Percentiles rank a stretch among this genome's conserved stretches.
Conservation (phyloP, 1,139 yeast species). For the Kodamaea sp. region DNA sequence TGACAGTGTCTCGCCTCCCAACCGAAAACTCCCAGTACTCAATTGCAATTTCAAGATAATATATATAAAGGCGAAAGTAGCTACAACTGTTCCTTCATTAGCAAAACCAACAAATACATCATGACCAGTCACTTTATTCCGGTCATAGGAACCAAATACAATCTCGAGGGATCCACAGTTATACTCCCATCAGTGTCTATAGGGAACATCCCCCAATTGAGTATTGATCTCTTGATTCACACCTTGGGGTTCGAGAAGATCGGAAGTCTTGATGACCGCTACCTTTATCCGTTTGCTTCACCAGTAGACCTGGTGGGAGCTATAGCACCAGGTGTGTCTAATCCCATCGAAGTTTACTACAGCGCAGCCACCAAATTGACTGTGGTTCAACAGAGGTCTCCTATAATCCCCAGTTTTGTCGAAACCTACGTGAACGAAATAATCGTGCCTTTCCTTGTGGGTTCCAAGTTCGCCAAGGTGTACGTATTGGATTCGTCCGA, state of each 20-base stretch:
- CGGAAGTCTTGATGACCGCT: slow-evolving; percentile 57
- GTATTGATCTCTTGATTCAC: slow-evolving; percentile 72
- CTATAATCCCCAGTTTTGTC: slow-evolving; percentile 68
- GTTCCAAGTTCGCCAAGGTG: slow-evolving; percentile 44
- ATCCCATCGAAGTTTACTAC: slow-evolving; percentile 63
- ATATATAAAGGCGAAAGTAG: slow-evolving; percentile 1
- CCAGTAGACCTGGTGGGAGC: slow-evolving; percentile 55
- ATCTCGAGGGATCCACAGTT: slow-evolving; percentile 55
- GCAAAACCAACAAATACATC: too few relatives aligned
- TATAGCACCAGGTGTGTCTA: slow-evolving; percentile 42
- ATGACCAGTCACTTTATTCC: slow-evolving; percentile 1
- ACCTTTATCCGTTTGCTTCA: slow-evolving; percentile 80
- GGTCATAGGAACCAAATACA: neutral
- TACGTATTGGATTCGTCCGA: slow-evolving; percentile 73
- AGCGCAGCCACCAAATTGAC: slow-evolving; percentile 43
- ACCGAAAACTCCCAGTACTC: too few relatives aligned
- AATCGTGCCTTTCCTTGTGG: slow-evolving; percentile 49
- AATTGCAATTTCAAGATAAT: too few relatives aligned
- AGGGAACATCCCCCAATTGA: slow-evolving; percentile 87
- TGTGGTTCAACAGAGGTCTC: slow-evolving; percentile 79
- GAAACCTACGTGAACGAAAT: slow-evolving; percentile 54
- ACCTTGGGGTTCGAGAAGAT: slow-evolving; percentile 54
- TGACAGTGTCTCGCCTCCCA: too few relatives aligned
- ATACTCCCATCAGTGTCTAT: slow-evolving; percentile 79
- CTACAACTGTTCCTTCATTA: neutral